These are phyloP conservation scores for Xeromyces bisporus DNA, from an alignment of 495 filamentous ascomycete genomes.

Conservation along the genomic window DNA sequence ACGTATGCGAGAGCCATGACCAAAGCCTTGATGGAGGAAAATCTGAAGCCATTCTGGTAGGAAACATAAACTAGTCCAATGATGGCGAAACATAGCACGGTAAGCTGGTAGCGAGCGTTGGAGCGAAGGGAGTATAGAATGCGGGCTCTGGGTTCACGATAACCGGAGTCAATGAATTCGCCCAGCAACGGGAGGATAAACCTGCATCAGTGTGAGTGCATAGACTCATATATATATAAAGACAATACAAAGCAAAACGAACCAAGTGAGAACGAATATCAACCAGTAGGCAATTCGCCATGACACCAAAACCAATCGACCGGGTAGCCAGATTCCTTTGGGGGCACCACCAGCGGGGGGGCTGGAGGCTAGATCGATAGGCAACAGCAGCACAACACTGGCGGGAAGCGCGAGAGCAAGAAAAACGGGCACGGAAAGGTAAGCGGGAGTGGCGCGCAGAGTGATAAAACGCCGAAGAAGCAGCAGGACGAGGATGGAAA, in stretches of 20 bases:
- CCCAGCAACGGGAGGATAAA: constrained; percentile 83
- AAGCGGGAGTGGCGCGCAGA: constrained; percentile 76
- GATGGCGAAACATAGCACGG: constrained; percentile 50
- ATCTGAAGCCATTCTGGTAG: constrained; percentile 53
- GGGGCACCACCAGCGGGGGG: constrained; percentile 50
- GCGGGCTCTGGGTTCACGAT: constrained; percentile 66
- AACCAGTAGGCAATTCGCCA: constrained; percentile 97
- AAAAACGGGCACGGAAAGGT: constrained; percentile 82
- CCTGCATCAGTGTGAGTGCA: constrained; percentile 28
- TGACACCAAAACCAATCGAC: constrained; percentile 53
- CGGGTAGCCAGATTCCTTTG: constrained; percentile 50
- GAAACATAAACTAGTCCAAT: constrained; percentile 74
- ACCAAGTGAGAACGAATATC: constrained; percentile 90
- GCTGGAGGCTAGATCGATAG: constrained; percentile 86
- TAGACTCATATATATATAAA: neutral
- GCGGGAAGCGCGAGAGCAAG: constrained; percentile 83
- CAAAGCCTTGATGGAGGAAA: constrained; percentile 51
- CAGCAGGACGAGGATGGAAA: constrained; percentile 61
- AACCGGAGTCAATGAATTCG: constrained; percentile 85
- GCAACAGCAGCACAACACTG: constrained; percentile 85
- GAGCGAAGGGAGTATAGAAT: constrained; percentile 66
- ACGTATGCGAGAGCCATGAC: constrained; percentile 89
- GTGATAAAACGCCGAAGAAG: constrained; percentile 79
- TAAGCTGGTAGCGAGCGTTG: constrained; percentile 77
- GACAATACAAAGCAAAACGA: constrained; percentile 11